Evolutionary conservation across 441 rosid genomes (phyloP).

Genomic region (Hura crepitans): DNA sequence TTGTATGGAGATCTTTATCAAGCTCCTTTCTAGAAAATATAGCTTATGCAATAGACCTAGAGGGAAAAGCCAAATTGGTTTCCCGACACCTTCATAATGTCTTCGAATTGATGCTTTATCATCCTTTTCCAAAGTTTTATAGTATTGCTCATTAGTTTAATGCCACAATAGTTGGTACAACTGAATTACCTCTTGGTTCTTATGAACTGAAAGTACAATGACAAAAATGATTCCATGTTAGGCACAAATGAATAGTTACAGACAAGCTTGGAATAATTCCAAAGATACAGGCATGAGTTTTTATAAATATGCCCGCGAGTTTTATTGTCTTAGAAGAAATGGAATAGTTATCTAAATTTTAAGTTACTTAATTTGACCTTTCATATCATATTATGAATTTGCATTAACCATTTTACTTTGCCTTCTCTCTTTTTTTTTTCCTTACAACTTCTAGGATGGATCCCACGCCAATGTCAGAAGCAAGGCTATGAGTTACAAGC

Average conservation of each 20-base stretch:
- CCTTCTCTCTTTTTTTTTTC: not conserved
- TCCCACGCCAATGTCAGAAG: constrained; percentile 54
- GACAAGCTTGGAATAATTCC: not conserved
- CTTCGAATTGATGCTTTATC: too few relatives aligned
- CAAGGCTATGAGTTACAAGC: constrained; percentile 77
- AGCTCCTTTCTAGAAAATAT: too few relatives aligned
- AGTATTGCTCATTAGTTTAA: too few relatives aligned
- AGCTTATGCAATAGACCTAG: too few relatives aligned
- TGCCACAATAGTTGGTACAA: too few relatives aligned
- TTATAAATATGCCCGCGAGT: not conserved
- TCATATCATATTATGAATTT: not conserved
- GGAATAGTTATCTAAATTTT: not conserved
- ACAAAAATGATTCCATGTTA: too few relatives aligned
- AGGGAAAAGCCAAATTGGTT: too few relatives aligned
- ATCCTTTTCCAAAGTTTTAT: too few relatives aligned
- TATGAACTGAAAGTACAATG: too few relatives aligned
- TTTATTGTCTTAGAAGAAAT: not conserved
- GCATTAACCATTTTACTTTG: not conserved
- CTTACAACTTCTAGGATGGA: constrained; percentile 59
- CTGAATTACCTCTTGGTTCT: too few relatives aligned
- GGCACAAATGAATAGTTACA: not conserved
- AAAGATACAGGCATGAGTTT: not conserved
- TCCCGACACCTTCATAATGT: too few relatives aligned
- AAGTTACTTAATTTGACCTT: not conserved
- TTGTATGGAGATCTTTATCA: too few relatives aligned